Percentiles rank a stretch among this genome's conserved stretches.
phyloP scores from a whole-genome alignment of 208 protist genomes.

The Leishmania turanica region DNA sequence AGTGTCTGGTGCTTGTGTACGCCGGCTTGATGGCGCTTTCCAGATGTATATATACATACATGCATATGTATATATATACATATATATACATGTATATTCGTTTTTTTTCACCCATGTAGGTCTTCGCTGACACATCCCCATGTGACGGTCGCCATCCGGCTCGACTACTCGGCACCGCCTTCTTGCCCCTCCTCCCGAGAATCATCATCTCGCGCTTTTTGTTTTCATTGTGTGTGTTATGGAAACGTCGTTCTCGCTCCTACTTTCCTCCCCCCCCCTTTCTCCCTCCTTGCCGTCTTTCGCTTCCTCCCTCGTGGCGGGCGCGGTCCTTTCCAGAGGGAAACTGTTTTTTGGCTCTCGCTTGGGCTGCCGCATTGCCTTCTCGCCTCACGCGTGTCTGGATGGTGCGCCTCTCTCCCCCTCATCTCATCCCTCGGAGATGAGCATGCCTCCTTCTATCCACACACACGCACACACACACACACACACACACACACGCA shows the following conservation, averaged over 20 bases:
- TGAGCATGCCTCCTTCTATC: background rate
- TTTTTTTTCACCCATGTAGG: too few relatives aligned
- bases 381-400: background rate
- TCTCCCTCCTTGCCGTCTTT: too few relatives aligned
- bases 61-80: background rate
- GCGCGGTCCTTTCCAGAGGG: too few relatives aligned
- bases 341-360: background rate
- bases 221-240: too few relatives aligned
- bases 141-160: too few relatives aligned
- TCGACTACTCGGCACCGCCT: too few relatives aligned
- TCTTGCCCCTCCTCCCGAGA: too few relatives aligned
- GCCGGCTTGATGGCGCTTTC: background rate
- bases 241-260: too few relatives aligned
- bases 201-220: too few relatives aligned
- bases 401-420: background rate
- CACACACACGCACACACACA: background rate
- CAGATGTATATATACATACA: background rate
- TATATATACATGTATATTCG: background rate
- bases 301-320: too few relatives aligned
- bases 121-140: too few relatives aligned
- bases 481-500: background rate
- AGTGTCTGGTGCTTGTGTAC: background rate
- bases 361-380: background rate
- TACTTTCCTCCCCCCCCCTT: too few relatives aligned
- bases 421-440: background rate